phyloP scores from a whole-genome alignment of 352 stramenopile species.

The Globisporangium alternatum region DNA sequence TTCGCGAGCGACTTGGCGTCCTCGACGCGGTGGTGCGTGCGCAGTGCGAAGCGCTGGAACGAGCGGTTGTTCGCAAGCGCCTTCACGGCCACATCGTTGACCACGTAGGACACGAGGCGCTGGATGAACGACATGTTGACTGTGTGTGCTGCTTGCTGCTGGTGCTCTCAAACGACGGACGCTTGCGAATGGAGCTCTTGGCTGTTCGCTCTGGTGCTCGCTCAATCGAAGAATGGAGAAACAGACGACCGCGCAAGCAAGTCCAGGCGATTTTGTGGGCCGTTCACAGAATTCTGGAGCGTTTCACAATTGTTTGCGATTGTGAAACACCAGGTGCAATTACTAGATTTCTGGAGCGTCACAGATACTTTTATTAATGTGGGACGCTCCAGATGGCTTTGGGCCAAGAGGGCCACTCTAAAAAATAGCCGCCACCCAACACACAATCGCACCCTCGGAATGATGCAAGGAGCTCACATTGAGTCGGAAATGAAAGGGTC shows the following conservation, averaged over 20 bases:
- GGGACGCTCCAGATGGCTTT: no score
- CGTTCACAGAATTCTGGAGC: not conserved
- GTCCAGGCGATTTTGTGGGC: not conserved
- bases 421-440: no score
- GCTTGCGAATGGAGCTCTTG: not conserved
- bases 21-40: constrained; percentile 82
- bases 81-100: constrained; percentile 87
- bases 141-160: not conserved
- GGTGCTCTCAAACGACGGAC: not conserved
- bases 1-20: constrained; percentile 74
- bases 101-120: constrained; percentile 72
- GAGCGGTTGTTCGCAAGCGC: constrained; percentile 72
- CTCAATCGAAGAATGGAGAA: not conserved
- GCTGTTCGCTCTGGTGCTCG: not conserved
- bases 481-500: no score
- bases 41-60: constrained; percentile 84
- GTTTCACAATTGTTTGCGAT: not conserved
- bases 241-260: not conserved
- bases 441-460: no score
- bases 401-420: no score
- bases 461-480: no score
- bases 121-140: constrained; percentile 78
- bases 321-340: no score
- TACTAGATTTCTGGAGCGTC: not conserved
- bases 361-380: no score